Conservation (phyloP, 306 rosid genomes). For the Vigna mungo region DNA sequence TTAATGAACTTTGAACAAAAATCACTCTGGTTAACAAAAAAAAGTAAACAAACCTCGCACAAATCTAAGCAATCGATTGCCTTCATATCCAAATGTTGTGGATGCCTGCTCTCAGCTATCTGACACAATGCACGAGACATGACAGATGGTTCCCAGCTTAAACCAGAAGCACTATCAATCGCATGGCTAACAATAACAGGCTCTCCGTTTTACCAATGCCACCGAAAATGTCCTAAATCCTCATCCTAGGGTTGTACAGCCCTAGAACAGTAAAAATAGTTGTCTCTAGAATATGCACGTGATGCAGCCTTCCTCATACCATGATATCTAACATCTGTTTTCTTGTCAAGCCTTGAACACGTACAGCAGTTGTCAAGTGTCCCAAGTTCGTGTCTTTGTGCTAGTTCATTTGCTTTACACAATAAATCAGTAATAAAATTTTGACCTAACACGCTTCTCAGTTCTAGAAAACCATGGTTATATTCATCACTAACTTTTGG, state of each 20-base stretch:
- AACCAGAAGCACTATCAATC: constrained; percentile 71
- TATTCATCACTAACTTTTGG: constrained; percentile 57
- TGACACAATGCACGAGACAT: constrained; percentile 97
- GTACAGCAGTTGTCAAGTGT: constrained; percentile 49
- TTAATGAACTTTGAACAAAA: constrained; percentile 5
- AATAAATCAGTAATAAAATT: constrained; percentile 57
- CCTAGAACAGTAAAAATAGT: constrained; percentile 68
- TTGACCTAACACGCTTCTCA: constrained; percentile 56
- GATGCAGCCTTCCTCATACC: constrained; percentile 67
- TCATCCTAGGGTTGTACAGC: constrained; percentile 59
- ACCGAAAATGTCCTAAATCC: constrained; percentile 63
- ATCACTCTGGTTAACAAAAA: neutral
- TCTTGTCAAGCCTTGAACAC: constrained; percentile 48
- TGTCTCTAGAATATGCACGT: constrained; percentile 64
- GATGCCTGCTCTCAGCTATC: constrained; percentile 40
- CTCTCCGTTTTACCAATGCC: constrained; percentile 29
- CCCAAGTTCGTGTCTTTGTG: constrained; percentile 43
- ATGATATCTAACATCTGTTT: constrained; percentile 3
- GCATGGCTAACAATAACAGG: constrained; percentile 40
- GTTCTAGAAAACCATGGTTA: constrained; percentile 59
- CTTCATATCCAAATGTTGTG: constrained; percentile 59
- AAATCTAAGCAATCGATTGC: constrained; percentile 88
- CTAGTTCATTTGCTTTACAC: constrained; percentile 63
- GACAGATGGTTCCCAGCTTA: constrained; percentile 94
- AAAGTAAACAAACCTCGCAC: constrained; percentile 70